Evolutionary conservation across 768 basidiomycete genomes (phyloP).

Genomic region (Pholiota molesta): DNA sequence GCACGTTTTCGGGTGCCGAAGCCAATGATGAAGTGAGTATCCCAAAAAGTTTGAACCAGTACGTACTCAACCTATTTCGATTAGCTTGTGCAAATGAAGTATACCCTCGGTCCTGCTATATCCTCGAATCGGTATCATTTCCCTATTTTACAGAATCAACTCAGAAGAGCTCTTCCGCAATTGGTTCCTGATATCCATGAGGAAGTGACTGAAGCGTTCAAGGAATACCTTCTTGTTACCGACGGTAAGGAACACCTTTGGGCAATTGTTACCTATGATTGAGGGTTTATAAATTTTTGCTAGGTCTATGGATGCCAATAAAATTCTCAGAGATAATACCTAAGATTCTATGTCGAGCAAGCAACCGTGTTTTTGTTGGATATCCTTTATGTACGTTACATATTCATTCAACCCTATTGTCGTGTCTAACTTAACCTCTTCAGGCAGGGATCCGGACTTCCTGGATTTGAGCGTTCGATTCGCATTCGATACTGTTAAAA

Average conservation of each 20-base stretch:
- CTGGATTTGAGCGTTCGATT: conserved; percentile 14
- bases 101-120: conserved; percentile 39
- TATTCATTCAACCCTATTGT: neutral
- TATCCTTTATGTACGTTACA: conserved; percentile 45
- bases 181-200: conserved; percentile 44
- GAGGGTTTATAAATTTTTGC: conserved; percentile 15
- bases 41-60: neutral
- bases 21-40: conserved; percentile 34
- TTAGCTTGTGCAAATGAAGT: conserved; percentile 38
- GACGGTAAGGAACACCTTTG: conserved; percentile 23
- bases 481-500: conserved; percentile 13
- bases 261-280: neutral
- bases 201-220: conserved; percentile 45
- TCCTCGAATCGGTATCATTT: conserved; percentile 31
- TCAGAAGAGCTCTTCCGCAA: conserved; percentile 39
- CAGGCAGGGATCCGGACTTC: conserved; percentile 19
- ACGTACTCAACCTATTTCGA: neutral
- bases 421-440: no score
- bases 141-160: conserved; percentile 27
- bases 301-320: conserved; percentile 40
- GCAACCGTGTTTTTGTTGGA: conserved; percentile 52
- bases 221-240: conserved; percentile 36
- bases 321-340: conserved; percentile 27
- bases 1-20: conserved; percentile 35
- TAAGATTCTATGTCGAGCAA: conserved; percentile 41